Base-by-base conservation (phyloP, 495 filamentous ascomycete genomes). In the Oleoguttula mirabilis region DNA sequence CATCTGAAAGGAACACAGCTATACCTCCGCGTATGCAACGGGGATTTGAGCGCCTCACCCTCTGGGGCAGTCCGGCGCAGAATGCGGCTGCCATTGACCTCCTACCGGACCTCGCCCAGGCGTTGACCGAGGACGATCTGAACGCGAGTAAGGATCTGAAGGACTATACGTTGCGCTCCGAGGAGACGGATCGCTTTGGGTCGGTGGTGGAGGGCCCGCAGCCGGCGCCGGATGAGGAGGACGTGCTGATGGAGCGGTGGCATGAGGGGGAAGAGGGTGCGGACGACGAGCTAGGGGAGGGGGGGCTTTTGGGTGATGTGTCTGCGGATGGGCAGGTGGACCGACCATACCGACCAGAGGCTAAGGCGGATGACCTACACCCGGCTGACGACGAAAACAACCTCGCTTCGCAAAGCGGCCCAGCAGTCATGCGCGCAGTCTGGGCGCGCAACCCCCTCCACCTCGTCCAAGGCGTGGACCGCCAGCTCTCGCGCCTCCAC, bases 61-160 rank as follows among this genome's bases (percentile, higher is more conserved):
- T 46, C 1, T 39, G 20, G 10, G 43, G 43, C n/a, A 31, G 20
- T 3, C 35, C 43, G 2, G 34, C 5, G 14, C 15, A 46, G 43
- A 46, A 46, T 33, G 43, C 34, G 10, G 25, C 34, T 12, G 43
- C 43, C 11, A 21, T 46, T 10, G 17, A 21, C 10, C 36, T 46
- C 2, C 28, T 46, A 7, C 35, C 34, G 3, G 21, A 16, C 3
- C 25, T 46, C 6, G 25, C 32, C 2, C 10, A 39, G 8, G 28
- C 34, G 11, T 11, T 45, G 7, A n/a, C 15, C 3, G 14, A 22
- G 6, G 40, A 34, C n/a, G 32, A 36, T 36, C 21, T 11, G 8
- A 22, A 20, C 16, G 32, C 21, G 10, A 45, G 33, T 24, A 19
- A 6, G 41, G 23, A 36, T 21, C 15, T 11, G 10, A 38, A 38